phyloP scores from a whole-genome alignment of 2,329 filamentous ascomycete genomes.

The Fusarium secorum region DNA sequence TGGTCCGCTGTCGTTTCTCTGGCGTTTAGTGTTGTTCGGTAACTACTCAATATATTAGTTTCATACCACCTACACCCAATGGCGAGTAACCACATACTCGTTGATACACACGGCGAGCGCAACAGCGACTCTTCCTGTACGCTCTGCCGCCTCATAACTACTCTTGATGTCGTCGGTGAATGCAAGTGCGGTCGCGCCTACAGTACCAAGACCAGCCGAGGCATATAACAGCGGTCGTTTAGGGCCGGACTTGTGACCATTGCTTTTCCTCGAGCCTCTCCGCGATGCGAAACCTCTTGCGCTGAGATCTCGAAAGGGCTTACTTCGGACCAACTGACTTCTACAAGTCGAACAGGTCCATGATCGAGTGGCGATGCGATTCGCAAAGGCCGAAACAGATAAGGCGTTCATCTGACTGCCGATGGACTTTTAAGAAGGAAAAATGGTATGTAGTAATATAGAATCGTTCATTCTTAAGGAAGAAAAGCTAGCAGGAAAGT shows the following conservation, averaged over 20 bases:
- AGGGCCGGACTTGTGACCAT: conserved; percentile 37
- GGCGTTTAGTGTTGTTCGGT: conserved; percentile 82
- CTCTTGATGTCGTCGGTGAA: conserved; percentile 77
- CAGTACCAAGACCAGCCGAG: conserved; percentile 59
- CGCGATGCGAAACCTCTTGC: conserved; percentile 45
- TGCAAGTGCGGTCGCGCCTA: conserved; percentile 58
- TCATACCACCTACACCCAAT: background rate
- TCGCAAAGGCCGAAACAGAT: conserved; percentile 50
- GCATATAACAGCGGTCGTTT: conserved; percentile 55
- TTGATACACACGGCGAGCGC: conserved; percentile 84
- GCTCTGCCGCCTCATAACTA: conserved; percentile 76
- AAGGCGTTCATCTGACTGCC: conserved; percentile 53
- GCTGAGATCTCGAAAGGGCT: conserved; percentile 38
- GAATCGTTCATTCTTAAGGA: conserved; percentile 37
- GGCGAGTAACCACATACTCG: conserved; percentile 66
- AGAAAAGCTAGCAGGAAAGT: background rate
- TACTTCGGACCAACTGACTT: conserved; percentile 49
- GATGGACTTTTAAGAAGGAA: conserved; percentile 22
- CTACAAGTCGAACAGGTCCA: conserved; percentile 59
- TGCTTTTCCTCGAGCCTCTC: conserved; percentile 34
- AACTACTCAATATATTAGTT: conserved; percentile 61
- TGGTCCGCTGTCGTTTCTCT: conserved; percentile 68
- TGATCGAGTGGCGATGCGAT: conserved; percentile 49
- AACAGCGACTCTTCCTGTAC: conserved; percentile 79
- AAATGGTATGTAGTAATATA: conserved; percentile 4